Base-by-base conservation (phyloP, 2,329 filamentous ascomycete species). In the Bipolaris victoriae region DNA sequence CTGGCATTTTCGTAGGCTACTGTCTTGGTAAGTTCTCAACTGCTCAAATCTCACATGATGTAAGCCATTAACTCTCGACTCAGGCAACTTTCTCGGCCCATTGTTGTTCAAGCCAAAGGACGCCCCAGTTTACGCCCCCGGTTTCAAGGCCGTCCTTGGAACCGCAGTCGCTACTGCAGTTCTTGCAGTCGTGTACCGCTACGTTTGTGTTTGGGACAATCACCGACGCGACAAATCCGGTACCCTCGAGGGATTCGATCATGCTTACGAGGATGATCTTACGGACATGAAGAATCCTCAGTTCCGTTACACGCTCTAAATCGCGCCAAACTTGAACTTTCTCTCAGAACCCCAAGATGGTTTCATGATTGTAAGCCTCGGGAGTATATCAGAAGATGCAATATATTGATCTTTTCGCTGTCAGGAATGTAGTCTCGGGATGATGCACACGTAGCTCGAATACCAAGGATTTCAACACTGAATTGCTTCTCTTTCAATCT, bases 201-300 rank as follows among this genome's bases (percentile, higher is more conserved):
- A 74, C 33, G 58, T 82, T 6, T 82, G 80, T 58, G 68, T 80
- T 4, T 76, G 71, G 73, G 74, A 80, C 10, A 83, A 83, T 59
- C 69, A 66, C 16, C 72, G 68, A 53, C 75, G 80, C 24, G 80
- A 83, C 56, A 70, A 69, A 45, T 62, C 76, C 1, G 80, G 80
- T 2, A 76, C 73, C 9, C 52, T 74, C n/a, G 81, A 84, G 66
- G 80, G 75, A 1, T 84, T 78, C 45, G 82, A 84, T 44, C 77
- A 84, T 64, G 82, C 82, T 0, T 84, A 82, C 55, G 80, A 84
- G 49, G 81, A 84, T 65, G 81, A 83, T 58, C 70, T 82, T 40
- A 84, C 81, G 5, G 81, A 84, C 62, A 44, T 60, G 39, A 61
- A 65, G 58, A 67, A 64, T 16, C 61, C 64, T 9, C 66, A 67